A percentile compares a stretch with the other conserved stretches of the same genome.
phyloP scores from a whole-genome alignment of 805 yeast genomes.

The Wickerhamomyces silvicola region DNA sequence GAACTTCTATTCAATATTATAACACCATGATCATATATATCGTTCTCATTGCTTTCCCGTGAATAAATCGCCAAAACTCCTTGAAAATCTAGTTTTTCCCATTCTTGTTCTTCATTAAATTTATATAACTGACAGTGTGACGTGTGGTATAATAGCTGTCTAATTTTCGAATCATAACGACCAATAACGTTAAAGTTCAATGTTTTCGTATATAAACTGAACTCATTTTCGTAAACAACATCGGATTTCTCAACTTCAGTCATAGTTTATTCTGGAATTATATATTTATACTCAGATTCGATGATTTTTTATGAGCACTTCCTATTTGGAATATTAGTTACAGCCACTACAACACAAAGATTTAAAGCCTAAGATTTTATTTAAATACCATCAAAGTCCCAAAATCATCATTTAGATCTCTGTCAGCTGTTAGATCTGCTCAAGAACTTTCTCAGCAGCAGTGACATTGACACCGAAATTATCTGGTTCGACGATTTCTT shows the following conservation, averaged over 20 bases:
- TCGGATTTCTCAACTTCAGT: neutral
- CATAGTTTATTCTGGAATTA: neutral
- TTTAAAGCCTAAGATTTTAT: too few species aligned
- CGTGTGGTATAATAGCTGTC: slow-evolving; percentile 60
- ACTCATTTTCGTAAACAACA: slow-evolving; percentile 6
- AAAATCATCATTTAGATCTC: too few species aligned
- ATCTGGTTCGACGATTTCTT: slow-evolving; percentile 75
- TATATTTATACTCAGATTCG: too few species aligned
- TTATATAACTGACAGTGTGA: slow-evolving; percentile 69
- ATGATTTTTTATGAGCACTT: too few species aligned
- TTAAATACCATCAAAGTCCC: too few species aligned
- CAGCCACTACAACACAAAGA: too few species aligned
- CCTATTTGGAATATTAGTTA: too few species aligned
- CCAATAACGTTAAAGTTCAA: slow-evolving; percentile 71
- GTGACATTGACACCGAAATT: slow-evolving; percentile 57
- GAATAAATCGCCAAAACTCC: slow-evolving; percentile 66
- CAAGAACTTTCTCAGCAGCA: slow-evolving; percentile 32
- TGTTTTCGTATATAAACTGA: slow-evolving; percentile 58
- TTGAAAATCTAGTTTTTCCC: slow-evolving; percentile 65
- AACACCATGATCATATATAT: slow-evolving; percentile 55
- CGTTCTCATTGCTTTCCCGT: slow-evolving; percentile 33
- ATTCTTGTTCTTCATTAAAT: slow-evolving; percentile 50
- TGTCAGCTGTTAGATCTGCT: too few species aligned
- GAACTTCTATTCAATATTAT: slow-evolving; percentile 61
- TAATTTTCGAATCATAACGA: slow-evolving; percentile 66